A percentile compares a stretch with the other conserved stretches of the same genome.
These are phyloP conservation scores for Diphasiastrum complanatum DNA, from an alignment of 83 land plant species.

Conservation along the genomic window DNA sequence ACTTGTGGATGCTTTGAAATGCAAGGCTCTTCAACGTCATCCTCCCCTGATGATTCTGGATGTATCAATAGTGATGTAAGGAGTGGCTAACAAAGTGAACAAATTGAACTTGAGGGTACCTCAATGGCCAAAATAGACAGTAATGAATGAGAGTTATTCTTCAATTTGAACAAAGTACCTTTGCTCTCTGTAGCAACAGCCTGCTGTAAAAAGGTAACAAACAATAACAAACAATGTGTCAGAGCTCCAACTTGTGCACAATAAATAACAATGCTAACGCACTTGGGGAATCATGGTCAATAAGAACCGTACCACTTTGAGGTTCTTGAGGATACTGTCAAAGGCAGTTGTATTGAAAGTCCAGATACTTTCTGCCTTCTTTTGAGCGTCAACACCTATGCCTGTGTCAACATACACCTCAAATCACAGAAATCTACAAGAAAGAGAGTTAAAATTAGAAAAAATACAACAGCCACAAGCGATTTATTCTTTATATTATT, in stretches of 20 bases:
- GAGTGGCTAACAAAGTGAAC: too few relatives aligned
- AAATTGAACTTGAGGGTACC: too few relatives aligned
- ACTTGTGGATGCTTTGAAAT: too few relatives aligned
- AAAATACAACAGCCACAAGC: too few relatives aligned
- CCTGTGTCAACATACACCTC: constrained; percentile 1
- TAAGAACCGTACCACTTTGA: constrained; percentile 18
- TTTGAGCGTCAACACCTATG: constrained; percentile 12
- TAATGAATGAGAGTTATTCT: too few relatives aligned
- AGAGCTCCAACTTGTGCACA: background rate
- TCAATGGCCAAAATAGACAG: too few relatives aligned
- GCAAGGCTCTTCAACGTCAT: constrained; percentile 1
- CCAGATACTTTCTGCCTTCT: constrained; percentile 14
- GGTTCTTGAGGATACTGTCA: constrained; percentile 17
- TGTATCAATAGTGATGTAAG: background rate
- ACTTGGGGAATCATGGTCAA: background rate
- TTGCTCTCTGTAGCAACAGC: background rate
- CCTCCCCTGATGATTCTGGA: background rate
- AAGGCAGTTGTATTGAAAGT: constrained; percentile 22
- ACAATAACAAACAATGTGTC: constrained; percentile 3
- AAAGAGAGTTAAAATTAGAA: too few relatives aligned
- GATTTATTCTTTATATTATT: too few relatives aligned
- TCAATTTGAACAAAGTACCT: too few relatives aligned
- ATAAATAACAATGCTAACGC: background rate
- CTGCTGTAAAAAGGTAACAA: background rate
- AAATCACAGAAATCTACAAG: background rate